These are phyloP conservation scores for Penicillium verhagenii DNA, from an alignment of 495 filamentous ascomycete species.

Conservation along the genomic window DNA sequence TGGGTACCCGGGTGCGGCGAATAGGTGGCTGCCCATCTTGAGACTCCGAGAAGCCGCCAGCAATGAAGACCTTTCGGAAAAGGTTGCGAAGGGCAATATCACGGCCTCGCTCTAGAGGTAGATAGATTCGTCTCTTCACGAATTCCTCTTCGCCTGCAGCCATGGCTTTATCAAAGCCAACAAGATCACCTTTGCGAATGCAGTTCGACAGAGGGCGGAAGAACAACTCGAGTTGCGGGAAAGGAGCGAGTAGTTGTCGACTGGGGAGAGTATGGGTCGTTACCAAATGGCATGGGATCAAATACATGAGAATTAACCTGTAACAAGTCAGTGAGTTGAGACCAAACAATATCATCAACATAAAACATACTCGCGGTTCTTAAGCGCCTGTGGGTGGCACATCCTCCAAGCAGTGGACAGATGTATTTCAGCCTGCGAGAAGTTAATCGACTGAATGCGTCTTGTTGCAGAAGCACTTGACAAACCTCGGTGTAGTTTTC, in stretches of 20 bases:
- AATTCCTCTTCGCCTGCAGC: conserved; percentile 79
- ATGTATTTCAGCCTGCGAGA: conserved; percentile 70
- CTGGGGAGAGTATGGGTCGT: conserved; percentile 83
- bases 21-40: conserved; percentile 63
- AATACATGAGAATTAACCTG: conserved; percentile 90
- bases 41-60: conserved; percentile 70
- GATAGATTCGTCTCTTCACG: conserved; percentile 90
- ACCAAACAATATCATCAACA: background rate
- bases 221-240: conserved; percentile 72
- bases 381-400: conserved; percentile 67
- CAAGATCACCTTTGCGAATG: conserved; percentile 79
- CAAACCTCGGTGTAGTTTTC: conserved; percentile 80
- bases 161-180: conserved; percentile 81
- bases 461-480: conserved; percentile 13
- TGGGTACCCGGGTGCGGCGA: conserved; percentile 72
- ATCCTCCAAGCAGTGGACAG: conserved; percentile 73
- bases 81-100: conserved; percentile 90
- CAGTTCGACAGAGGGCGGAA: conserved; percentile 74
- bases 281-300: conserved; percentile 87
- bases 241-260: conserved; percentile 63
- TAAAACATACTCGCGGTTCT: conserved; percentile 74
- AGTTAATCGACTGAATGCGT: background rate
- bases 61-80: conserved; percentile 83
- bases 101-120: conserved; percentile 86
- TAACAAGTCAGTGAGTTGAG: conserved; percentile 23